Evolutionary conservation across 177 flowering plant species (phyloP), one percentile per base, ranked within the genome.

Genomic region (Telopea speciosissima): DNA sequence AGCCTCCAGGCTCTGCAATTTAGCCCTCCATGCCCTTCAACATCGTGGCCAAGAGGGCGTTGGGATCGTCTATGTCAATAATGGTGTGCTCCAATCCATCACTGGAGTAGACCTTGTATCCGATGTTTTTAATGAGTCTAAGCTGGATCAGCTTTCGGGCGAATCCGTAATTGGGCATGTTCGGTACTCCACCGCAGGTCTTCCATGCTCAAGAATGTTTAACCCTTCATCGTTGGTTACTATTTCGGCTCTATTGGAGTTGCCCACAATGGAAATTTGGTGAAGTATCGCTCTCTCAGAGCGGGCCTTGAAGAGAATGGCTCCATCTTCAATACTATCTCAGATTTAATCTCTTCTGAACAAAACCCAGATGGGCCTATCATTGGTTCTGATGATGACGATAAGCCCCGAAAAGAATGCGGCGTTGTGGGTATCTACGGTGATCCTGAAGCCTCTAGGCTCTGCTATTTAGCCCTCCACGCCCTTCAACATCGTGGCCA

Each of bases 21-120:
- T 93, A 9, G 96, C 98, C 2, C 93, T 93, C 36, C 98, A 93
- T 68, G 89, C 98, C 1, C 85, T 91, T 31, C 98, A 93, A 72
- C 98, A 93, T 76, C 86, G 98, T 1, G 97, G 97, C 40, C 98
- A 93, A 69, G 98, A 93, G 79, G 98, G 98, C 24, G 98, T 97
- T 13, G 98, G 98, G 3, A 93, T 93, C 60, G 98, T 93, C 1
- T 28, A 88, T 1, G 89, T 85, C 8, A 58, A 80, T 64, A 70
- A 87, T 44, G 73, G 76, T 36, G 82, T 89, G 14, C 82, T 88
- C 25, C 85, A 86, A 2, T 83, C 93, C 6, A 65, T 90, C 40
- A 91, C 97, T 8, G 93, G 91, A 16, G 85, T 88, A 23, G 93
- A 90, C 16, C 76, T 89, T 9, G 91, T 87, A n/a, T 83, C 91